Conservation (phyloP, 371 early-diverging fungal genomes). For the Modicella reniformis region DNA sequence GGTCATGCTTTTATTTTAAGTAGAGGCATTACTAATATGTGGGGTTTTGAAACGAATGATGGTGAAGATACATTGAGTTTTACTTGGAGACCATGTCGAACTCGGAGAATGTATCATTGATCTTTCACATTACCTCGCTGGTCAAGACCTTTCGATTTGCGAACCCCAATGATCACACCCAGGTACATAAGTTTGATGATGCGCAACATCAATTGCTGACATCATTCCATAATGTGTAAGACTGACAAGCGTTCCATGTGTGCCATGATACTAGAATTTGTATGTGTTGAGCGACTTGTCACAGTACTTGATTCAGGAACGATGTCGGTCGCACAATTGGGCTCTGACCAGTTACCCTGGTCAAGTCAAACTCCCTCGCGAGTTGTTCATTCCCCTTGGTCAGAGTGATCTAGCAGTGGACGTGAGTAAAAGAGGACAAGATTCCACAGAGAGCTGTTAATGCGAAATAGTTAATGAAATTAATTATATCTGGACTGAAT, state of each 20-base stretch:
- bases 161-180: slow-evolving; percentile 55
- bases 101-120: slow-evolving; percentile 83
- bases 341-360: slow-evolving; percentile 74
- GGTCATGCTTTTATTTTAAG: too few species aligned
- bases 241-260: not conserved
- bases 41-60: not conserved
- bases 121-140: slow-evolving; percentile 79
- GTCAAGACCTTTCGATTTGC: slow-evolving; percentile 82
- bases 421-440: slow-evolving; percentile 8
- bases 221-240: not conserved
- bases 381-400: slow-evolving; percentile 59
- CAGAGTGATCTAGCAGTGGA: slow-evolving; percentile 23
- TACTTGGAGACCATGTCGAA: slow-evolving; percentile 81
- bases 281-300: slow-evolving; percentile 86
- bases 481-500: not conserved
- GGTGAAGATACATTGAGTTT: slow-evolving; percentile 83
- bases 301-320: slow-evolving; percentile 79
- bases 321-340: slow-evolving; percentile 76
- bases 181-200: slow-evolving; percentile 55
- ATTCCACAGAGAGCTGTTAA: too few species aligned
- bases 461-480: not conserved
- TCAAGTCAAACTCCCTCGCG: slow-evolving; percentile 67
- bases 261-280: slow-evolving; percentile 62
- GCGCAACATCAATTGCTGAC: not conserved
- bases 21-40: not conserved